Conservation (phyloP, 805 yeast species). For the Monosporozyma aquatica region DNA sequence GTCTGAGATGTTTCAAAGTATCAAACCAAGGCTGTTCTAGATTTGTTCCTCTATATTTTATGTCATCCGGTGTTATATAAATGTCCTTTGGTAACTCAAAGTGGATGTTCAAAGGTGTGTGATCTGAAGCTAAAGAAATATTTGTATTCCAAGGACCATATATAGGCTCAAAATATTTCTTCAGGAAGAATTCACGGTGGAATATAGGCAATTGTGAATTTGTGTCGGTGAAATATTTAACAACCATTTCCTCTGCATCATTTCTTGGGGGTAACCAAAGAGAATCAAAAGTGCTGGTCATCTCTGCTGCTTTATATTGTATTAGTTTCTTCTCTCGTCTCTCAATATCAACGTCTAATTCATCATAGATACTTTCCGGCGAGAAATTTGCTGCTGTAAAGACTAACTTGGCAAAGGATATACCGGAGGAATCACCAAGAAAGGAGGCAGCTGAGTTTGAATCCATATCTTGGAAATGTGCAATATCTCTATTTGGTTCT, state of each 20-base stretch:
- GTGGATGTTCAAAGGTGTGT: slow-evolving; percentile 37
- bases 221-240: slow-evolving; percentile 64
- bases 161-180: slow-evolving; percentile 61
- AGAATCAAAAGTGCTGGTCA: slow-evolving; percentile 15
- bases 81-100: slow-evolving; percentile 22
- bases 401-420: slow-evolving; percentile 68
- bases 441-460: slow-evolving; percentile 28
- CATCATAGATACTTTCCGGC: slow-evolving; percentile 25
- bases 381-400: slow-evolving; percentile 65
- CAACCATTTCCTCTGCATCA: slow-evolving; percentile 57
- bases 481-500: slow-evolving; percentile 13
- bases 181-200: slow-evolving; percentile 70
- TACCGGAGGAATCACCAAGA: slow-evolving; percentile 47
- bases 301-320: slow-evolving; percentile 16
- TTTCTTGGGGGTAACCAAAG: slow-evolving; percentile 52
- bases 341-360: slow-evolving; percentile 22
- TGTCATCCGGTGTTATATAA: slow-evolving; percentile 7
- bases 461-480: slow-evolving; percentile 20
- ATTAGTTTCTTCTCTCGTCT: slow-evolving; percentile 13
- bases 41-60: slow-evolving; percentile 4
- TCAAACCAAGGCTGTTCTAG: slow-evolving; percentile 13
- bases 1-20: slow-evolving; percentile 38
- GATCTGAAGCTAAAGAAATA: slow-evolving; percentile 49
- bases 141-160: slow-evolving; percentile 57
- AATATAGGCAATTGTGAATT: slow-evolving; percentile 78